These are phyloP conservation scores for Mimosa bimucronata DNA, from an alignment of 306 rosid species.

Conservation along the genomic window DNA sequence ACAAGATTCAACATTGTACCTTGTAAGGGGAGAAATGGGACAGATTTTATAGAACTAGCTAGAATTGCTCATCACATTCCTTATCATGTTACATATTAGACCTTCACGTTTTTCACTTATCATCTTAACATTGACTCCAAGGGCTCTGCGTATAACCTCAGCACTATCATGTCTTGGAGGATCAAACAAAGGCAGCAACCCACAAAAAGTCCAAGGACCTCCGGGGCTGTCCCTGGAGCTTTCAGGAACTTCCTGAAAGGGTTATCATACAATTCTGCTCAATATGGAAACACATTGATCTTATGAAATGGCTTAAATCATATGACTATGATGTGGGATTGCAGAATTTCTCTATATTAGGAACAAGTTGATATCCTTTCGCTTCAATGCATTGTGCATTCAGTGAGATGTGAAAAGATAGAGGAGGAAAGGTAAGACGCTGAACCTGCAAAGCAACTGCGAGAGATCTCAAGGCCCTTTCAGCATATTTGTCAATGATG, in stretches of 20 bases:
- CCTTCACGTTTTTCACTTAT: slow-evolving; percentile 60
- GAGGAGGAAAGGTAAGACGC: slow-evolving; percentile 25
- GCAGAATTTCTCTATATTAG: slow-evolving; percentile 8
- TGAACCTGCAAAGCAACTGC: slow-evolving; percentile 82
- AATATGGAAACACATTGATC: slow-evolving; percentile 25
- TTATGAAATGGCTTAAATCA: slow-evolving; percentile 26
- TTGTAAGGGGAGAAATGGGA: slow-evolving; percentile 15
- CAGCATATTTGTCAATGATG: slow-evolving; percentile 86
- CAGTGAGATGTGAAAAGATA: slow-evolving; percentile 14
- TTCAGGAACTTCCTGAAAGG: slow-evolving; percentile 73
- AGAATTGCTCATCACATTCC: too few relatives aligned
- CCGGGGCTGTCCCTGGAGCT: slow-evolving; percentile 73
- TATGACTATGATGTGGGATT: slow-evolving; percentile 20
- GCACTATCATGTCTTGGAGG: slow-evolving; percentile 95
- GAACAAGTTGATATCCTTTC: background rate
- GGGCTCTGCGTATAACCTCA: slow-evolving; percentile 88
- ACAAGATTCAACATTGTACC: background rate
- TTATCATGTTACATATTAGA: slow-evolving; percentile 19
- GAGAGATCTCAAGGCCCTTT: slow-evolving; percentile 86
- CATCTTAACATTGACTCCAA: slow-evolving; percentile 91
- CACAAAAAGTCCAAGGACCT: slow-evolving; percentile 86
- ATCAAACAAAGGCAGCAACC: slow-evolving; percentile 87
- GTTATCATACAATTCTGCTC: slow-evolving; percentile 14
- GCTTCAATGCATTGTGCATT: background rate
- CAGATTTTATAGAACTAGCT: slow-evolving; percentile 1